Percentiles rank a stretch among this genome's conserved stretches.
phyloP scores from a whole-genome alignment of 2,329 filamentous ascomycete genomes.

The Fusarium sacchari region DNA sequence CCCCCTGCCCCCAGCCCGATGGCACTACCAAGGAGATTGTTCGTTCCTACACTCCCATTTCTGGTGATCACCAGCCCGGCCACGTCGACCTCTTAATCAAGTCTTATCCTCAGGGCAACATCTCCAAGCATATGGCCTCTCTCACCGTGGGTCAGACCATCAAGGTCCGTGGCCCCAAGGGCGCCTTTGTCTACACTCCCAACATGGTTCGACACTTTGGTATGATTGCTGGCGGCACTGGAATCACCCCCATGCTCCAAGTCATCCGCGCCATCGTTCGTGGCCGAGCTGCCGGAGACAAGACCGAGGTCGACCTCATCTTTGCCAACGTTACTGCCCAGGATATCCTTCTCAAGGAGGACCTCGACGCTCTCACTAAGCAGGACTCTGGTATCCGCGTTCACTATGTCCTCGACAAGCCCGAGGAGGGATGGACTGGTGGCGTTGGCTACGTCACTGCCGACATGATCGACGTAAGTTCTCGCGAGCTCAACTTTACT shows the following conservation, averaged over 20 bases:
- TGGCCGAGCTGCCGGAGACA: constrained; percentile 80
- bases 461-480: constrained; percentile 88
- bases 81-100: constrained; percentile 98
- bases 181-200: constrained; percentile 95
- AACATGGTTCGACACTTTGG: constrained; percentile 97
- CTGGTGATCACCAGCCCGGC: constrained; percentile 87
- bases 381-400: constrained; percentile 86
- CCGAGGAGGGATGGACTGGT: constrained; percentile 89
- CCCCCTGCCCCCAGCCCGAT: constrained; percentile 72
- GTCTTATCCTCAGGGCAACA: constrained; percentile 96
- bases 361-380: constrained; percentile 81
- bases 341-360: constrained; percentile 93
- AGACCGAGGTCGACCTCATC: constrained; percentile 90
- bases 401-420: constrained; percentile 97
- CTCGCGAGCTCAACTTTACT: constrained; percentile 18
- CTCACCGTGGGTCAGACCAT: constrained; percentile 87
- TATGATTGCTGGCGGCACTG: constrained; percentile 97
- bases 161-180: constrained; percentile 93
- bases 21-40: constrained; percentile 85
- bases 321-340: constrained; percentile 95
- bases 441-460: constrained; percentile 94
- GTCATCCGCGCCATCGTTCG: constrained; percentile 90
- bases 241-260: constrained; percentile 98
- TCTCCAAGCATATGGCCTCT: constrained; percentile 89
- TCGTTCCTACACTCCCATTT: constrained; percentile 92